These are phyloP conservation scores for Xylariales sp. DNA, from an alignment of 2,329 filamentous ascomycete species.

Conservation along the genomic window DNA sequence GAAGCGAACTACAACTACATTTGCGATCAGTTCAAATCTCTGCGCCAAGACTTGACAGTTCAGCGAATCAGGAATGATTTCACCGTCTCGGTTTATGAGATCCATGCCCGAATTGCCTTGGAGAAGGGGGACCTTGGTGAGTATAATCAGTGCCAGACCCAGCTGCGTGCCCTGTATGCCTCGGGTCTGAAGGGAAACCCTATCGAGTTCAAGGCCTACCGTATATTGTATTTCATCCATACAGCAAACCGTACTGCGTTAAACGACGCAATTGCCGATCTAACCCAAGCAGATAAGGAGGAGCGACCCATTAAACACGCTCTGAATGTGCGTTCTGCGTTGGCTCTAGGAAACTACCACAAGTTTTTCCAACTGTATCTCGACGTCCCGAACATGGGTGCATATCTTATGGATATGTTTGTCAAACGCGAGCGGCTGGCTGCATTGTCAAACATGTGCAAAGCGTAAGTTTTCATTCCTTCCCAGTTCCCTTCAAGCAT, in stretches of 20 bases:
- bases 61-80: conserved; percentile 97
- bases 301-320: conserved; percentile 85
- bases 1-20: conserved; percentile 96
- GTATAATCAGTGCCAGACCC: conserved; percentile 99
- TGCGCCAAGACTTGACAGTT: conserved; percentile 96
- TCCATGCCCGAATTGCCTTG: conserved; percentile 92
- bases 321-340: conserved; percentile 80
- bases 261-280: conserved; percentile 97
- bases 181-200: conserved; percentile 83
- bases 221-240: conserved; percentile 99
- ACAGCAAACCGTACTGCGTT: conserved; percentile 97
- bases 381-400: conserved; percentile 93
- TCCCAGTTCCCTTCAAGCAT: neutral
- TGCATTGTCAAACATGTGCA: conserved; percentile 89
- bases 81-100: conserved; percentile 94
- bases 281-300: conserved; percentile 95
- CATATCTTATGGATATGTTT: conserved; percentile 99
- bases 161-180: conserved; percentile 86
- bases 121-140: conserved; percentile 99
- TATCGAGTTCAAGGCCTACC: conserved; percentile 97
- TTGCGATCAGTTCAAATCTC: conserved; percentile 98
- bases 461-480: conserved; percentile 65
- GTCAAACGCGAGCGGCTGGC: conserved; percentile 87
- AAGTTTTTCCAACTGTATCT: conserved; percentile 96
- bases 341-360: conserved; percentile 94